Base-by-base conservation (phyloP, 345 rosid species). In the Erucastrum elatum region DNA sequence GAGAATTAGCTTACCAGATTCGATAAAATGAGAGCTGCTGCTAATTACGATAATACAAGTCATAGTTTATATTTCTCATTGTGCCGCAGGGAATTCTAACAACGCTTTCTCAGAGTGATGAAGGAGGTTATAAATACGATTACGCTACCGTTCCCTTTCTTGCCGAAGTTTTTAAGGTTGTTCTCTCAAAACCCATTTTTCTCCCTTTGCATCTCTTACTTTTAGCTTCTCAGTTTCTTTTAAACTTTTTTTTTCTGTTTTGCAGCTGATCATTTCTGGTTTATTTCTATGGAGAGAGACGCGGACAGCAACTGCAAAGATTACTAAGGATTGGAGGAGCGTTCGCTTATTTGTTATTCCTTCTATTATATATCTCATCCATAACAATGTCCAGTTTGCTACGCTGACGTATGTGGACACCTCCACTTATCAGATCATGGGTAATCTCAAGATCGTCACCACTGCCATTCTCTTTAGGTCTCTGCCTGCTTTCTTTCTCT, bases 341-440 rank as follows among this genome's bases (percentile, higher is more conserved):
- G 87, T 91, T 25, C 90, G 97, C 35, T 80, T 93, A 76, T 96
- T 82, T 80, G 93, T 93, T 4, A 91, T 93, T 65, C 98, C 98
- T 6, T 93, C 99, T 4, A 68, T 96, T 72, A 93, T 93, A 25
- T 96, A 93, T 73, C 84, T 96, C 34, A 82, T 96, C 46, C 98
- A 96, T 68, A 95, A 95, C 83, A 93, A 93, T 73, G 98, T 93
- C 25, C 99, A 96, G 76, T 96, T 93, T 77, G 96, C 97, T 74
- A 96, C 99, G 0, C 80, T 93, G 76, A 93, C 88, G 26, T 96
- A 91, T 79, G 88, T 96, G 25, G 97, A 96, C 79, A 87, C 97
- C 2, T 93, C 99, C 46, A 96, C 97, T 1, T 90, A 96, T 81
- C 98, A 96, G 86, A 96, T 96, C 34, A 91, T 96, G 98, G 98